Percentiles rank a stretch among this genome's conserved stretches.
These are phyloP conservation scores for Pichia californica DNA, from an alignment of 805 yeast genomes.

Conservation along the genomic window DNA sequence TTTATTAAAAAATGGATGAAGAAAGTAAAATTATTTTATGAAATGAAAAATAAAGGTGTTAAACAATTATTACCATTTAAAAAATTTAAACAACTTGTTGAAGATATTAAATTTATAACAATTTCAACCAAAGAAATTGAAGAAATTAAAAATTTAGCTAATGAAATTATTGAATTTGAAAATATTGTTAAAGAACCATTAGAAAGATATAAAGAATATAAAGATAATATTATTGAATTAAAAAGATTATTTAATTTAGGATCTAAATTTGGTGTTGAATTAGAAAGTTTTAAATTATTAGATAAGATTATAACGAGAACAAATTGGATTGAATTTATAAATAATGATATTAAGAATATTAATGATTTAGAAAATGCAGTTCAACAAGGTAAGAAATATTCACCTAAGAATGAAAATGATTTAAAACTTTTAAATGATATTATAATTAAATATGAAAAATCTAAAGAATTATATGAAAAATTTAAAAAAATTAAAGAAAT, in stretches of 20 bases:
- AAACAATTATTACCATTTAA: constrained; percentile 15
- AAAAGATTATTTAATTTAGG: constrained; percentile 53
- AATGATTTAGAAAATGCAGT: constrained; percentile 19
- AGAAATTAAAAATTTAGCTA: constrained; percentile 46
- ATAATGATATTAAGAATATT: constrained; percentile 19
- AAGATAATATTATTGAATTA: constrained; percentile 36
- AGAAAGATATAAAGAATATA: constrained; percentile 18
- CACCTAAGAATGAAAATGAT: constrained; percentile 14
- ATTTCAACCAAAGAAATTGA: constrained; percentile 55
- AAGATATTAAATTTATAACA: constrained; percentile 42
- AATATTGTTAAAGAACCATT: constrained; percentile 38
- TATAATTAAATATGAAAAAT: not conserved
- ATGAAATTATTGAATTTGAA: constrained; percentile 47
- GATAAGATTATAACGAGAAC: constrained; percentile 33
- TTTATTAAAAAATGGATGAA: constrained; percentile 47
- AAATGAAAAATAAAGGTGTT: constrained; percentile 14
- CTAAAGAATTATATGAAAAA: constrained; percentile 7
- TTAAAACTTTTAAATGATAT: constrained; percentile 10
- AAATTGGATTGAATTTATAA: constrained; percentile 32
- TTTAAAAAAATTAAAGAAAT: not conserved
- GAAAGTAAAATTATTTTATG: constrained; percentile 46
- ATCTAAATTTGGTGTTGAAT: constrained; percentile 48
- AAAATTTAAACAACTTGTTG: constrained; percentile 34
- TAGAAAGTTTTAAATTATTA: constrained; percentile 41
- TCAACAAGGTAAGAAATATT: constrained; percentile 21